These are phyloP conservation scores for Mycosphaerella sp. DNA, from an alignment of 2,329 filamentous ascomycete species.

Conservation along the genomic window DNA sequence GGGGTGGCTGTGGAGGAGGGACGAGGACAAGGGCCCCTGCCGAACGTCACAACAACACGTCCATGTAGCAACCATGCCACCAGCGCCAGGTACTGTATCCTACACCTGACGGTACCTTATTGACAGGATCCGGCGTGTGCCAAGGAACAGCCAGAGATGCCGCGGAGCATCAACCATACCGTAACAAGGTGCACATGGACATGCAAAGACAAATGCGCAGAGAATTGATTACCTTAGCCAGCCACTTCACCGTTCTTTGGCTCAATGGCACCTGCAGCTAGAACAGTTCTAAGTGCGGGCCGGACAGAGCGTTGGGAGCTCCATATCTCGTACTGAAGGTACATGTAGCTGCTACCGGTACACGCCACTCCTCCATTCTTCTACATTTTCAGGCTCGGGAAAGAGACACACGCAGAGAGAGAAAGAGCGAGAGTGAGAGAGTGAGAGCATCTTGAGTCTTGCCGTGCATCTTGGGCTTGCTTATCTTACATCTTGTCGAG, in stretches of 20 bases:
- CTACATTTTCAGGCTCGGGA: background rate
- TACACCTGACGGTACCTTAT: too few relatives aligned
- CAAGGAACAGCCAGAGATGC: background rate
- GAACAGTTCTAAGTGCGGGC: background rate
- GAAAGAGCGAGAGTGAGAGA: too few relatives aligned
- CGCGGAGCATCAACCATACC: background rate
- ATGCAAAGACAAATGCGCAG: background rate
- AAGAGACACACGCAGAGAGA: background rate
- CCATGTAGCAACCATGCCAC: background rate
- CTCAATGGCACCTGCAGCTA: background rate
- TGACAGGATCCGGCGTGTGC: too few relatives aligned
- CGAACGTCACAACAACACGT: background rate
- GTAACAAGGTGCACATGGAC: background rate
- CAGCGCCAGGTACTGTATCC: too few relatives aligned
- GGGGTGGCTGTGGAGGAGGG: background rate
- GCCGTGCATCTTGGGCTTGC: background rate
- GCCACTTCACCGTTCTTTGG: background rate
- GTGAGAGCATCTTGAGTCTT: background rate
- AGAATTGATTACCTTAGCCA: background rate
- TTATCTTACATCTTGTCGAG: background rate
- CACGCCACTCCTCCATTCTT: background rate
- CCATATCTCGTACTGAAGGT: background rate
- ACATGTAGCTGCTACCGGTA: background rate
- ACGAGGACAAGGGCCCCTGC: too few relatives aligned
- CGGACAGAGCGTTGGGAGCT: background rate